Evolutionary conservation across 2,329 filamentous ascomycete species (phyloP), one percentile per base, ranked within the genome.

Genomic region (Arthrobotrys musiformis): DNA sequence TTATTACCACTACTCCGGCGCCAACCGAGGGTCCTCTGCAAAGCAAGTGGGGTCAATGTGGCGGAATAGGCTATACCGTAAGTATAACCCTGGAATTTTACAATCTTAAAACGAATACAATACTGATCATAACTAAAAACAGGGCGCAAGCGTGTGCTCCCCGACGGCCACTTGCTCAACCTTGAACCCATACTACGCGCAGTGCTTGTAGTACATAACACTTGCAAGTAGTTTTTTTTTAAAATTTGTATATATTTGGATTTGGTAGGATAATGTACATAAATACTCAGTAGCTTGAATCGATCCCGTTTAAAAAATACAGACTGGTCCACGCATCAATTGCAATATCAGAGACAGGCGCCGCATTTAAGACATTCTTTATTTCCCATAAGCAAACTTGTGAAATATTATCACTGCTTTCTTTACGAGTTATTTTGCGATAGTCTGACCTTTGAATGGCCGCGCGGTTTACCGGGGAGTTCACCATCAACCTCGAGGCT

Each of bases 121-220:
- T n/a, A n/a, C n/a, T n/a, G n/a, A n/a, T n/a, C n/a, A n/a, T 76
- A 60, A 76, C 40, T 0, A 54, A 9, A 26, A 24, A 5, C 24
- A 77, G 73, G 73, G 73, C 5, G 15, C 60, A 7, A 77, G 42
- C 26, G 60, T 67, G 1, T 77, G 73, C 44, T 70, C 73, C 24
- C 66, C 73, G 56, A 61, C 66, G 13, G 73, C 73, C 11, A 61
- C 73, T 67, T 77, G 73, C 37, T 77, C 73, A 6, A 77, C 73
- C 28, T 67, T 77, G 66, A 77, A 77, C 24, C 73, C 73, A 26
- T 77, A 77, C 35, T 77, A 77, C 26, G 66, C 50, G 8, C 73
- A 77, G n/a, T 77, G 73, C 40, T 52, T 77, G 40, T 77, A 77
- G 42, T 60, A 33, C 9, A 7, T 22, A 28, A n/a, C 13, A 40